Evolutionary conservation across 352 stramenopile species (phyloP), one percentile per base, ranked within the genome.

Genomic region (Phytophthora capsici): DNA sequence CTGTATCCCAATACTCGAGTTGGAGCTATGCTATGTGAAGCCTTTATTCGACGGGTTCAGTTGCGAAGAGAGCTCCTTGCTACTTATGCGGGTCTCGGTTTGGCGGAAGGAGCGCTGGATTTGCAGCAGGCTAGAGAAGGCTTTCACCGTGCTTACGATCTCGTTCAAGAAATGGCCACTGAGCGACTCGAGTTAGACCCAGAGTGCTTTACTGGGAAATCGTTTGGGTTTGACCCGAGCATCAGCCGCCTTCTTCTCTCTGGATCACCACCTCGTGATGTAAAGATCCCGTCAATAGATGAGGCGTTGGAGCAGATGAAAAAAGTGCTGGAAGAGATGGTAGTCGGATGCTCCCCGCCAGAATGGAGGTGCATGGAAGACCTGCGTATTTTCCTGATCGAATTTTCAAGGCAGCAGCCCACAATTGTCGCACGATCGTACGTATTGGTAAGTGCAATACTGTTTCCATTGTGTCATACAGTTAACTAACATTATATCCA

Each of bases 361-460:
- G 69, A 86, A 44, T 93, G 84, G 81, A 75, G 57, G n/a, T 81
- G 67, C 44, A 94, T 95, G 84, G 85, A 95, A 66, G 80, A 95
- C 38, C 57, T 95, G 38, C 82, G 86, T 19, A 82, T 87, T 46
- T 95, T 94, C 46, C 67, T 95, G 43, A 43, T 77, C 5, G 79
- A 93, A 45, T 93, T 94, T 67, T 91, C 82, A 6, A 68, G 80
- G 17, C 71, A 89, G 32, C 73, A 85, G 13, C 84, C 84, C 0
- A 89, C 73, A 34, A 90, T 95, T 62, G 57, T 95, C 34, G 80
- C 83, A 0, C 77, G 88, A 7, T 95, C 88, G n/a, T 92, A 91
- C 38, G 84, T 91, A 12, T 66, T 94, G 78, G 87, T 93, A 80
- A 55, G 82, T 75, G 14, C 9, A 54, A 34, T 13, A 34, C 28